Conservation (phyloP, 179 eudicot genomes). For the Gypsophila paniculata region DNA sequence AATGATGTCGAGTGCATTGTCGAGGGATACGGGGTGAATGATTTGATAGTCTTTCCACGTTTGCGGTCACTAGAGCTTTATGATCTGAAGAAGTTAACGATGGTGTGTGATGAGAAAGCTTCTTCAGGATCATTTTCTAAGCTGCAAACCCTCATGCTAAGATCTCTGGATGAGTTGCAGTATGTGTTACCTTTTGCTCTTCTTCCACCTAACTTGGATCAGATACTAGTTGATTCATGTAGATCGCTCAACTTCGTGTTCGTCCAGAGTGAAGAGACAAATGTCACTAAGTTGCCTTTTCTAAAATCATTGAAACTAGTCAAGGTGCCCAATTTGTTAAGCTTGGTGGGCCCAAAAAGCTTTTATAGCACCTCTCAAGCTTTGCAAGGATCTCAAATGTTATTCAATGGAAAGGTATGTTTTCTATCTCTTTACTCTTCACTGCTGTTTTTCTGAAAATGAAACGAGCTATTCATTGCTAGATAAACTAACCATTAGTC, state of each 20-base stretch:
- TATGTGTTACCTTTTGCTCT: constrained; percentile 10
- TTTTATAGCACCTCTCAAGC: background rate
- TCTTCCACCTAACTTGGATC: background rate
- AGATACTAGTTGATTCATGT: background rate
- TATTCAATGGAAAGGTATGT: constrained; percentile 10
- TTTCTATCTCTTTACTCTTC: background rate
- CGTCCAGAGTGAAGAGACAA: constrained; percentile 1
- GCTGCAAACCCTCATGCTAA: constrained; percentile 3
- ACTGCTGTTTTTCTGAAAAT: no score
- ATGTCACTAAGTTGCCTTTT: background rate
- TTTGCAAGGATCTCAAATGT: background rate
- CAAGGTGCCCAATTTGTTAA: background rate
- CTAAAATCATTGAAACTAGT: background rate
- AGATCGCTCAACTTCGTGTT: background rate
- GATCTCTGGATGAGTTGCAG: background rate
- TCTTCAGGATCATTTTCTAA: constrained; percentile 4
- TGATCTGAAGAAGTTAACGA: background rate
- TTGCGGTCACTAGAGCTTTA: background rate
- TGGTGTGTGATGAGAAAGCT: constrained; percentile 2
- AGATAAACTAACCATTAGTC: no score
- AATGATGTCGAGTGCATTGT: background rate
- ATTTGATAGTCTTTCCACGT: constrained; percentile 2
- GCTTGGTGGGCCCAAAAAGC: background rate
- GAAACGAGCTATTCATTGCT: no score
- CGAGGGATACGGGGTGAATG: background rate